phyloP scores from a whole-genome alignment of 129 eudicot genomes.

The Tagetes erecta region DNA sequence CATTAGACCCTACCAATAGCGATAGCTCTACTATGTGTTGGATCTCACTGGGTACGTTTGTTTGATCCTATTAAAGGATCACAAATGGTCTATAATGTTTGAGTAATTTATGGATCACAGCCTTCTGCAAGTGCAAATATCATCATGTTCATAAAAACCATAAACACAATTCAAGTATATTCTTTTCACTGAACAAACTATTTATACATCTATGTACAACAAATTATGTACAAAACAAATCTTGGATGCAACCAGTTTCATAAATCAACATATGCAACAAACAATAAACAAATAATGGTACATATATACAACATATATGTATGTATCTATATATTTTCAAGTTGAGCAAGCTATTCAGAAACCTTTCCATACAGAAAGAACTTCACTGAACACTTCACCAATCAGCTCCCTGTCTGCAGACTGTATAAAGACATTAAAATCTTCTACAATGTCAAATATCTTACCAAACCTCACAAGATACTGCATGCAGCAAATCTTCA shows the following conservation, averaged over 20 bases:
- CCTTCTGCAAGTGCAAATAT: slow-evolving; percentile 4
- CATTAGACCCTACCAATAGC: too few species aligned
- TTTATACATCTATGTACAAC: slow-evolving; percentile 45
- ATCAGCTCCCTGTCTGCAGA: slow-evolving; percentile 86
- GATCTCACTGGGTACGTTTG: too few species aligned
- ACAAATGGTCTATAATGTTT: neutral
- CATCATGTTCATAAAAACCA: slow-evolving; percentile 19
- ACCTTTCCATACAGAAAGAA: slow-evolving; percentile 94
- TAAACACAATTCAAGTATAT: slow-evolving; percentile 18
- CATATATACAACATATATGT: neutral
- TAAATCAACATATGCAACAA: slow-evolving; percentile 24
- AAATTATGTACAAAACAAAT: slow-evolving; percentile 45
- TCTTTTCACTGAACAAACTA: slow-evolving; percentile 31
- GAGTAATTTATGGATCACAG: neutral
- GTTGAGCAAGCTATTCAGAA: slow-evolving; percentile 48
- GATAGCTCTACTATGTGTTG: too few species aligned
- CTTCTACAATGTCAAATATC: slow-evolving; percentile 79
- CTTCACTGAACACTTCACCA: slow-evolving; percentile 74
- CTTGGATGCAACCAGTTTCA: slow-evolving; percentile 34
- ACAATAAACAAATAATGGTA: slow-evolving; percentile 15
- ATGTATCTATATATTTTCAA: slow-evolving; percentile 20
- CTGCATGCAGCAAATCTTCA: slow-evolving; percentile 79
- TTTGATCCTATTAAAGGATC: neutral
- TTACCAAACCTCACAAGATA: slow-evolving; percentile 92
- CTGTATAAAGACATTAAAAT: slow-evolving; percentile 58